Conservation (phyloP, 1,139 yeast species). For the Yamadazyma dushanensis region DNA sequence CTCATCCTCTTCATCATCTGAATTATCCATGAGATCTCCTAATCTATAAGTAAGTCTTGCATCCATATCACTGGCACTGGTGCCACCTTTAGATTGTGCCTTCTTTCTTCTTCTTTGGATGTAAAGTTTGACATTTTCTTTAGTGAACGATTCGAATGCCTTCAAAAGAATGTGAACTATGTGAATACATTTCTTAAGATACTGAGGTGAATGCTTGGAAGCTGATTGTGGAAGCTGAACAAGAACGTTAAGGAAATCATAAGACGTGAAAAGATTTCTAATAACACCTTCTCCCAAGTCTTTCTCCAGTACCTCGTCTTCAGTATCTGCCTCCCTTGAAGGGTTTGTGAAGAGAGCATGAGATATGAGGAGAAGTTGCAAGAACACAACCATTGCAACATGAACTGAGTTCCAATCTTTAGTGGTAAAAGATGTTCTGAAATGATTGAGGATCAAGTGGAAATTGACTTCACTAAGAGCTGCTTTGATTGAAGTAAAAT, state of each 20-base stretch:
- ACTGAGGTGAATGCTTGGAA: conserved; percentile 62
- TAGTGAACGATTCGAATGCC: conserved; percentile 65
- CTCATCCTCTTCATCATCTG: conserved; percentile 47
- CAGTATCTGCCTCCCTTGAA: conserved; percentile 37
- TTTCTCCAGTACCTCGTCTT: conserved; percentile 48
- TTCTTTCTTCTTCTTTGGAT: conserved; percentile 49
- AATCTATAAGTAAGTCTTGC: conserved; percentile 17
- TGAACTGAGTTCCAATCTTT: conserved; percentile 61
- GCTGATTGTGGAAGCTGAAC: conserved; percentile 67
- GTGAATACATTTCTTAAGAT: conserved; percentile 62
- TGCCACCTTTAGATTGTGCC: conserved; percentile 20
- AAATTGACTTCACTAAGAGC: conserved; percentile 68
- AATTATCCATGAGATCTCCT: conserved; percentile 38
- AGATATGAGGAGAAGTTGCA: conserved; percentile 60
- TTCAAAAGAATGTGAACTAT: conserved; percentile 67
- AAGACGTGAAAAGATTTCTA: conserved; percentile 59
- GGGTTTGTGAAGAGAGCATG: conserved; percentile 40
- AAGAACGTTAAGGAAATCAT: conserved; percentile 59
- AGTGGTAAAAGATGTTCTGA: conserved; percentile 54
- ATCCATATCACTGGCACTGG: conserved; percentile 26
- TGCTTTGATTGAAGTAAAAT: conserved; percentile 66
- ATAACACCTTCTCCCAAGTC: conserved; percentile 51
- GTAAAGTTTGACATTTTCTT: conserved; percentile 58
- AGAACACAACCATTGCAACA: conserved; percentile 69
- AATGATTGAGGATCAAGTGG: conserved; percentile 54